A percentile compares a stretch with the other conserved stretches of the same genome.
phyloP scores from a whole-genome alignment of 2,329 filamentous ascomycete genomes.

The Colletotrichum navitas region DNA sequence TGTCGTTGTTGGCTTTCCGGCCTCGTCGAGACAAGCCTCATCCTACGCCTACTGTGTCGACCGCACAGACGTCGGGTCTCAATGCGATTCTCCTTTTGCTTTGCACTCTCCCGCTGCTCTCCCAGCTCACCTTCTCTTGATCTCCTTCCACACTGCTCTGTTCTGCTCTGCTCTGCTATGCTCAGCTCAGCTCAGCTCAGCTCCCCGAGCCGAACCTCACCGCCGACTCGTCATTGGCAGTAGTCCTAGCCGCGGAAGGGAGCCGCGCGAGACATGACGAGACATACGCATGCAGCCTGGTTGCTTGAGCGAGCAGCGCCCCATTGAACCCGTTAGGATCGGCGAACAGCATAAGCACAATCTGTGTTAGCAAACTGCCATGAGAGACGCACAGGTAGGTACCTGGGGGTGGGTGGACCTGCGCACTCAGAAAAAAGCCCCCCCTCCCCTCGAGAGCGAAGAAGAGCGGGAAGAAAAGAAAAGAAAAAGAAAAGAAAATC shows the following conservation, averaged over 20 bases:
- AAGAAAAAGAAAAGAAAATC: neutral
- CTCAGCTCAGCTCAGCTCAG: neutral
- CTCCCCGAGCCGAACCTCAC: constrained; percentile 16
- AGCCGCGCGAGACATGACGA: constrained; percentile 38
- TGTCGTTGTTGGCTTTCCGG: constrained; percentile 42
- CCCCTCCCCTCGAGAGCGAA: neutral
- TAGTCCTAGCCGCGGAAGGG: constrained; percentile 39
- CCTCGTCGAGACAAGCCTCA: constrained; percentile 46
- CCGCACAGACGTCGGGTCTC: constrained; percentile 40
- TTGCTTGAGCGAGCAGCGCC: constrained; percentile 38
- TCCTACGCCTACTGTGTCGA: constrained; percentile 47
- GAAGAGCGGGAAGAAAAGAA: neutral
- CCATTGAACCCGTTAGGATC: constrained; percentile 38
- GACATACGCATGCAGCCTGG: constrained; percentile 36
- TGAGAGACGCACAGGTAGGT: constrained; percentile 34
- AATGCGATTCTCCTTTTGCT: constrained; percentile 28
- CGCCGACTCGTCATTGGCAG: constrained; percentile 23
- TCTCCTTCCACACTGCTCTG: constrained; percentile 18
- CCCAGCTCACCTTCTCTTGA: neutral
- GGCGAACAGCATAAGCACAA: constrained; percentile 37
- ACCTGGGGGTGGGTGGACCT: constrained; percentile 16
- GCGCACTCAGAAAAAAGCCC: neutral
- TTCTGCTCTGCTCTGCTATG: constrained; percentile 2
- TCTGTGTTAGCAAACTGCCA: constrained; percentile 28
- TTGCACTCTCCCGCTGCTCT: constrained; percentile 2